These are phyloP conservation scores for Aspergillus sclerotioniger DNA, from an alignment of 495 filamentous ascomycete genomes.

Conservation along the genomic window DNA sequence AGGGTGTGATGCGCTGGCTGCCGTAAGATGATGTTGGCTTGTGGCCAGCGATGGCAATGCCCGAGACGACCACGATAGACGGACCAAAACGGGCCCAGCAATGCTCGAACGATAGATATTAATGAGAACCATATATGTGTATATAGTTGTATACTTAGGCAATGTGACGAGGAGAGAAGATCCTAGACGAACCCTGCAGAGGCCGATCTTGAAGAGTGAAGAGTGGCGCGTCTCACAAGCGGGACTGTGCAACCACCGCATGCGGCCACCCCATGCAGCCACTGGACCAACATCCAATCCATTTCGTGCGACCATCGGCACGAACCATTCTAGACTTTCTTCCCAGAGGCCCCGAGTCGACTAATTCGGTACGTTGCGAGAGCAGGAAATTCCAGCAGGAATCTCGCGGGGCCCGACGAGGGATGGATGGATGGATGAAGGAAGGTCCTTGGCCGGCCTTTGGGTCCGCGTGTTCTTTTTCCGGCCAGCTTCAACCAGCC, in stretches of 20 bases:
- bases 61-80: constrained; percentile 1
- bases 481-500: background rate
- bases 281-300: background rate
- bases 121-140: too few relatives aligned
- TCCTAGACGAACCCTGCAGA: too few relatives aligned
- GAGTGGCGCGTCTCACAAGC: too few relatives aligned
- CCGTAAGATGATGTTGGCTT: constrained; percentile 34
- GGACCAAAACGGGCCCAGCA: too few relatives aligned
- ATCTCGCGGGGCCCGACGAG: background rate
- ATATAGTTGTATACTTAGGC: too few relatives aligned
- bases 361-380: background rate
- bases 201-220: too few relatives aligned
- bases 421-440: too few relatives aligned
- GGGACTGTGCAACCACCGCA: background rate
- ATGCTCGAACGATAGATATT: too few relatives aligned
- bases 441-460: background rate
- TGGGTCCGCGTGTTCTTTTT: constrained; percentile 8
- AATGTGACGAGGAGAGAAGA: too few relatives aligned
- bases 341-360: background rate
- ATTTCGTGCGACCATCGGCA: too few relatives aligned
- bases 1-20: constrained; percentile 82
- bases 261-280: background rate
- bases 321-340: background rate
- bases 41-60: background rate
- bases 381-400: too few relatives aligned